Percentiles rank a stretch among this genome's conserved stretches.
These are phyloP conservation scores for Albizia julibrissin DNA, from an alignment of 306 rosid genomes.

Conservation along the genomic window DNA sequence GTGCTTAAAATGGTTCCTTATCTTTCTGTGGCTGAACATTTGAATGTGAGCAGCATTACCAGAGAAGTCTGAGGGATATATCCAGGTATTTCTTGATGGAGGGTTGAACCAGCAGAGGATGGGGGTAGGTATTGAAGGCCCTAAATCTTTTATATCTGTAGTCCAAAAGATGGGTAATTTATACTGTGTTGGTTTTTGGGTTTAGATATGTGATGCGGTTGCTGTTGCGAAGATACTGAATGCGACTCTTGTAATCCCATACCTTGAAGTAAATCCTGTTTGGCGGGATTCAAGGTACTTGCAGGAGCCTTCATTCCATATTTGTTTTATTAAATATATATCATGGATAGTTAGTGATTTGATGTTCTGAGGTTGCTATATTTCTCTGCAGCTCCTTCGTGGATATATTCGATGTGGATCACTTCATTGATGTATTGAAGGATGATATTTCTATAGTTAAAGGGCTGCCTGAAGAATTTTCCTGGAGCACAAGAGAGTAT, in stretches of 20 bases:
- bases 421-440: slow-evolving; percentile 62
- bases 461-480: slow-evolving; percentile 65
- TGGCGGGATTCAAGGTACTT: slow-evolving; percentile 70
- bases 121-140: slow-evolving; percentile 74
- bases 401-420: slow-evolving; percentile 75
- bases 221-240: slow-evolving; percentile 57
- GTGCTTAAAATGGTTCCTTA: slow-evolving; percentile 16
- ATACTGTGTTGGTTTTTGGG: background rate
- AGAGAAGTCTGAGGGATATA: slow-evolving; percentile 74
- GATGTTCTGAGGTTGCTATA: background rate
- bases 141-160: background rate
- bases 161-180: background rate
- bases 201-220: slow-evolving; percentile 16
- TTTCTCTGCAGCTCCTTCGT: slow-evolving; percentile 57
- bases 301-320: background rate
- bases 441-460: slow-evolving; percentile 62
- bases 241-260: slow-evolving; percentile 72
- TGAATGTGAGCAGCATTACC: slow-evolving; percentile 69
- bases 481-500: slow-evolving; percentile 74
- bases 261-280: slow-evolving; percentile 61
- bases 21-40: slow-evolving; percentile 23
- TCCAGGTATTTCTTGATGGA: slow-evolving; percentile 97
- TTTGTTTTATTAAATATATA: background rate
- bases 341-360: background rate
- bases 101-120: slow-evolving; percentile 99